Percentiles rank a stretch among this genome's conserved stretches.
Conservation (phyloP, 441 rosid genomes). For the Pelargonium cotyledonis region DNA sequence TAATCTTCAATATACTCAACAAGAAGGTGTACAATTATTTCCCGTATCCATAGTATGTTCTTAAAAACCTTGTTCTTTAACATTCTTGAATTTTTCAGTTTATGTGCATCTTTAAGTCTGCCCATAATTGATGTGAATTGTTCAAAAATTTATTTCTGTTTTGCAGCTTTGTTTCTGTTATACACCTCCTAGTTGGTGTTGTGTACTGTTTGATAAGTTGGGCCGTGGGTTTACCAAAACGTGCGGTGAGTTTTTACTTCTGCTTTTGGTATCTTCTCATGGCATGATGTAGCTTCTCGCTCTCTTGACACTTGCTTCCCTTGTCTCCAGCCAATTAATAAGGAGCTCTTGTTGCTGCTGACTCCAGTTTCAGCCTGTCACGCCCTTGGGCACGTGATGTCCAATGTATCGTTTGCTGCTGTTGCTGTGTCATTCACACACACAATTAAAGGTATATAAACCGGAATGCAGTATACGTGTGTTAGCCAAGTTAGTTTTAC, state of each 20-base stretch:
- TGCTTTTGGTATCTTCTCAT: not conserved
- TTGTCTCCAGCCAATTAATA: constrained; percentile 15
- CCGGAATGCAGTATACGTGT: not conserved
- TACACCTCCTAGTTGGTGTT: too few relatives aligned
- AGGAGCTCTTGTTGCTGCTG: constrained; percentile 41
- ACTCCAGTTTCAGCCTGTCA: constrained; percentile 60
- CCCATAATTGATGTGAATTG: too few relatives aligned
- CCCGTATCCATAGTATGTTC: not conserved
- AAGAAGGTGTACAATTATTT: not conserved
- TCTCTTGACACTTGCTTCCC: not conserved
- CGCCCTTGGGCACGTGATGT: constrained; percentile 68
- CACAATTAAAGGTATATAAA: constrained; percentile 54
- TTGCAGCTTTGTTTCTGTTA: not conserved
- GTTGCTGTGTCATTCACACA: constrained; percentile 66
- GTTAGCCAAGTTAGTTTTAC: not conserved
- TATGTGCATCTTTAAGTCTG: too few relatives aligned
- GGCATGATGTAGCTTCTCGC: not conserved
- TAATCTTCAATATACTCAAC: not conserved
- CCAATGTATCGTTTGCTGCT: constrained; percentile 65
- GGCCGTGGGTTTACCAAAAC: not conserved
- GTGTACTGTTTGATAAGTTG: not conserved
- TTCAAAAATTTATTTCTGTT: not conserved
- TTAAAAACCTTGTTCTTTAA: too few relatives aligned
- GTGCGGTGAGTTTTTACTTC: not conserved
- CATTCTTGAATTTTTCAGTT: too few relatives aligned